Conservation (phyloP, 305 asterid species). For the Euphrasia arctica region DNA sequence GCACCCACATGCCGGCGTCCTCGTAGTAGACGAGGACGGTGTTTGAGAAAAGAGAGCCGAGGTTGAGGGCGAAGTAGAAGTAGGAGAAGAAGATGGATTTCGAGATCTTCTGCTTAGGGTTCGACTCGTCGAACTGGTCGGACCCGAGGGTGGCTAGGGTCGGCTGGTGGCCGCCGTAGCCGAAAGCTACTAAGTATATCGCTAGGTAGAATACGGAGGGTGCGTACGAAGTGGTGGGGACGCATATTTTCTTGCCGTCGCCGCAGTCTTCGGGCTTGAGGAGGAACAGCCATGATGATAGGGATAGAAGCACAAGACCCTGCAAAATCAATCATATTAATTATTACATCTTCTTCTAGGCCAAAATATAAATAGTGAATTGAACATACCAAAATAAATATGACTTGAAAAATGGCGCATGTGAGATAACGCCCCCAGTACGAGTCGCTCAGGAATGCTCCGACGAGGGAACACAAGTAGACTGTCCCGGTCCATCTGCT, state of each 20-base stretch:
- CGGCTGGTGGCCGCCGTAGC: slow-evolving; percentile 89
- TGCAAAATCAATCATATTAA: slow-evolving; percentile 7
- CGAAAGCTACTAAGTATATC: slow-evolving; percentile 65
- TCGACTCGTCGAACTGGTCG: slow-evolving; percentile 56
- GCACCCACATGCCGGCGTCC: slow-evolving; percentile 55
- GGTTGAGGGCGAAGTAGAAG: slow-evolving; percentile 71
- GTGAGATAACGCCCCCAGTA: slow-evolving; percentile 83
- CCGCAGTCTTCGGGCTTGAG: slow-evolving; percentile 63
- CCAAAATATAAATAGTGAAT: too few species aligned
- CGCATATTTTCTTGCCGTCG: slow-evolving; percentile 37
- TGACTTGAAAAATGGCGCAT: slow-evolving; percentile 58
- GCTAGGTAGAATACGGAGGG: slow-evolving; percentile 48
- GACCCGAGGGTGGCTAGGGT: slow-evolving; percentile 79
- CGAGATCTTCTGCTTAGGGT: slow-evolving; percentile 30
- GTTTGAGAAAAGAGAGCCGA: slow-evolving; percentile 66
- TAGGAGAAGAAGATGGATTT: slow-evolving; percentile 53
- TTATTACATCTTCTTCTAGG: background rate
- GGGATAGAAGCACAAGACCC: slow-evolving; percentile 58
- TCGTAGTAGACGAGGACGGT: slow-evolving; percentile 67
- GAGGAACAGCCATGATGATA: slow-evolving; percentile 53
- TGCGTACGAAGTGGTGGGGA: slow-evolving; percentile 28
- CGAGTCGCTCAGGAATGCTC: slow-evolving; percentile 81
- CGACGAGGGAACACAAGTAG: slow-evolving; percentile 65
- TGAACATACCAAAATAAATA: slow-evolving; percentile 43
- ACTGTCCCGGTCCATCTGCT: slow-evolving; percentile 88